phyloP scores from a whole-genome alignment of 1,284 basidiomycete species.

The Ganoderma resinaceum region DNA sequence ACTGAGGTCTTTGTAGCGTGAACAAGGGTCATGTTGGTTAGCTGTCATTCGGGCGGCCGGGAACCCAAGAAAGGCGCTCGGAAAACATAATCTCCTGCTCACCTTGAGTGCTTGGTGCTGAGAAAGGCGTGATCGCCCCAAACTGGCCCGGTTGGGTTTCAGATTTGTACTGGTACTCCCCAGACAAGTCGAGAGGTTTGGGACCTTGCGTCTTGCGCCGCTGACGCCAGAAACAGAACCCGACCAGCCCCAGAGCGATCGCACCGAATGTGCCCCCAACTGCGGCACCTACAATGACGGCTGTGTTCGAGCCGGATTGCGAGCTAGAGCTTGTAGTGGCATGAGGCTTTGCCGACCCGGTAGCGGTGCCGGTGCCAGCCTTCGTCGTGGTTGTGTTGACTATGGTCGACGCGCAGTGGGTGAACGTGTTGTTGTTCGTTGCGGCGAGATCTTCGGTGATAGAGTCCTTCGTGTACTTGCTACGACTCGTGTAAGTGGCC shows the following conservation, averaged over 20 bases:
- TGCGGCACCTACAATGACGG: conserved; percentile 22
- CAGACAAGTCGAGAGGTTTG: conserved; percentile 23
- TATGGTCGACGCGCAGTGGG: conserved; percentile 27
- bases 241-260: conserved; percentile 8
- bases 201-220: conserved; percentile 12
- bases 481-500: not conserved
- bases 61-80: not conserved
- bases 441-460: conserved; percentile 24
- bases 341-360: not conserved
- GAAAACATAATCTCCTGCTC: not conserved
- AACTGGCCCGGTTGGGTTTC: conserved; percentile 6
- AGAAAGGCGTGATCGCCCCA: conserved; percentile 27
- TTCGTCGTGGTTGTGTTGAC: conserved; percentile 13
- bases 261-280: conserved; percentile 21
- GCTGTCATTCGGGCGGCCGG: no score
- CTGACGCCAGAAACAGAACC: conserved; percentile 17
- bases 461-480: conserved; percentile 23
- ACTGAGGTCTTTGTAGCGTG: not conserved
- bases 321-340: conserved; percentile 6
- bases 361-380: not conserved
- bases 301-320: conserved; percentile 2
- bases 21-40: not conserved
- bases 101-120: conserved; percentile 11
- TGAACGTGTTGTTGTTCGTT: conserved; percentile 34
- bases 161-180: conserved; percentile 21